These are phyloP conservation scores for Exserohilum turcica DNA, from an alignment of 2,329 filamentous ascomycete species.

Conservation along the genomic window DNA sequence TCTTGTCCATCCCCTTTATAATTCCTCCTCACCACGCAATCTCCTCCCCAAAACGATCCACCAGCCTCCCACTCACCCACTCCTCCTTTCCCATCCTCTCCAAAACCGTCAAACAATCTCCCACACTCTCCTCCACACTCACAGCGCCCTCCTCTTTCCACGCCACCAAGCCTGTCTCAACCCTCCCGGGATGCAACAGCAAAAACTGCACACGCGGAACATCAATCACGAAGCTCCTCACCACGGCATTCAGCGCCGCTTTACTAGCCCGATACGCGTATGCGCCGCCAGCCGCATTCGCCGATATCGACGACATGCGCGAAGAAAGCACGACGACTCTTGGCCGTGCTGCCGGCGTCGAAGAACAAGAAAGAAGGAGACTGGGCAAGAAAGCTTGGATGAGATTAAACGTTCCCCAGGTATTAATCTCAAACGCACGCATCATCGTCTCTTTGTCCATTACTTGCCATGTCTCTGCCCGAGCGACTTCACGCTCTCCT, in stretches of 20 bases:
- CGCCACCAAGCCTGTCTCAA: slow-evolving; percentile 52
- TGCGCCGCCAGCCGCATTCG: slow-evolving; percentile 49
- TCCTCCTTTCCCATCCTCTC: slow-evolving; percentile 29
- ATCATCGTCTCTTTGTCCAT: slow-evolving; percentile 51
- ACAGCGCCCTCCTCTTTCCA: slow-evolving; percentile 55
- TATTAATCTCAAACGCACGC: slow-evolving; percentile 50
- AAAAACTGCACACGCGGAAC: slow-evolving; percentile 51
- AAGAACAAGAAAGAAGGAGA: slow-evolving; percentile 24
- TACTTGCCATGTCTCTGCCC: slow-evolving; percentile 48
- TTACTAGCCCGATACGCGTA: slow-evolving; percentile 57
- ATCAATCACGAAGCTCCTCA: slow-evolving; percentile 53
- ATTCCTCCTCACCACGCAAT: slow-evolving; percentile 51
- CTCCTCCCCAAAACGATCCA: slow-evolving; percentile 51
- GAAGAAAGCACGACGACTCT: slow-evolving; percentile 53
- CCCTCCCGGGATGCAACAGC: slow-evolving; percentile 53
- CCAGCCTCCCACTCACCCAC: slow-evolving; percentile 48
- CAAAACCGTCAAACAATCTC: slow-evolving; percentile 47
- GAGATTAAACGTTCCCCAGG: slow-evolving; percentile 50
- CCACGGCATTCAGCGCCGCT: slow-evolving; percentile 54
- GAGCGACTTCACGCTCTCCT: slow-evolving; percentile 36
- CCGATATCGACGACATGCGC: slow-evolving; percentile 52
- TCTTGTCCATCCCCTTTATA: too few species aligned
- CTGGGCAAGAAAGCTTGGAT: slow-evolving; percentile 47
- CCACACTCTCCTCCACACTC: slow-evolving; percentile 49
- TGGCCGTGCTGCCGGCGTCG: background rate